phyloP scores from a whole-genome alignment of 2,329 filamentous ascomycete genomes.

The Apiospora koreana region DNA sequence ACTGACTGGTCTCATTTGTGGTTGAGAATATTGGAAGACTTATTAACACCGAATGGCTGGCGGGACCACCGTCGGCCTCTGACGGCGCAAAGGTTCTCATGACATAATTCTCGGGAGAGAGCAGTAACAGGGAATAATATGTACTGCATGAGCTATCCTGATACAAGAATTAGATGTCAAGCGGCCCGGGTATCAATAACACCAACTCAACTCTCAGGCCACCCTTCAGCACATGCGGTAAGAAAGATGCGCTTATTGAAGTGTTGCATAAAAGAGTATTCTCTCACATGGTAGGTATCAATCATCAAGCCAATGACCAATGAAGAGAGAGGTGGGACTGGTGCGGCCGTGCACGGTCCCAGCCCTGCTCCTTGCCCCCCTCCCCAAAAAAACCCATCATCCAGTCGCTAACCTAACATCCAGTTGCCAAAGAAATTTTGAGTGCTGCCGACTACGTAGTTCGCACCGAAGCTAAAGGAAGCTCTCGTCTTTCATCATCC shows the following conservation, averaged over 20 bases:
- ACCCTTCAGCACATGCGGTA: too few relatives aligned
- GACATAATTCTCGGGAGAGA: background rate
- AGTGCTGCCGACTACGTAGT: slow-evolving; percentile 16
- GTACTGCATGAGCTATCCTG: background rate
- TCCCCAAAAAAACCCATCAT: background rate
- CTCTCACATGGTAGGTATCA: too few relatives aligned
- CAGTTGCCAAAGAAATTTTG: slow-evolving; percentile 19
- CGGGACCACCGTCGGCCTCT: background rate
- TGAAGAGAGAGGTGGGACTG: background rate
- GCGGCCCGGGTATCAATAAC: background rate
- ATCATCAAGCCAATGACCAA: too few relatives aligned
- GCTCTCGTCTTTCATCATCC: background rate
- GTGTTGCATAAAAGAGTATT: background rate
- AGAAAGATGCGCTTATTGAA: background rate
- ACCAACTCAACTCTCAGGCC: too few relatives aligned
- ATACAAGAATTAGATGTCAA: background rate
- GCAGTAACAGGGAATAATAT: background rate
- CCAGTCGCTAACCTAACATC: background rate
- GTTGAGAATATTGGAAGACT: background rate
- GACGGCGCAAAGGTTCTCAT: background rate
- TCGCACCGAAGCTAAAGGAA: slow-evolving; percentile 13
- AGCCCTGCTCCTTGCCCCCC: background rate
- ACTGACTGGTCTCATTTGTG: background rate
- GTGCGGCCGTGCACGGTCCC: background rate
- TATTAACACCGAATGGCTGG: background rate